These are phyloP conservation scores for Cladobotryum mycophilum DNA, from an alignment of 2,329 filamentous ascomycete genomes.

Conservation along the genomic window DNA sequence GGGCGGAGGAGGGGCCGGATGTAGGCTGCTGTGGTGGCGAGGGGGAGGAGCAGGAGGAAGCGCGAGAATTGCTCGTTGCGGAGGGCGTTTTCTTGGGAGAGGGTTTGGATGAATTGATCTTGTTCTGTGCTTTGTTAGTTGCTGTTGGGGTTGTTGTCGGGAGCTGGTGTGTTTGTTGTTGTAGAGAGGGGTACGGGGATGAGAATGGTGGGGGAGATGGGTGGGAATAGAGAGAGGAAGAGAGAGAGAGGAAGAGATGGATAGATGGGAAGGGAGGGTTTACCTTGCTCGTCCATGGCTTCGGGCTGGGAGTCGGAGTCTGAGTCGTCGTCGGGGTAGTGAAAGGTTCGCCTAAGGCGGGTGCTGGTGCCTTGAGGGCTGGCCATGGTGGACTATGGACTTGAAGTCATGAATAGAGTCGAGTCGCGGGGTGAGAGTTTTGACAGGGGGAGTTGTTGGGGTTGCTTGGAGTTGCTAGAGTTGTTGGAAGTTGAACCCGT, in stretches of 20 bases:
- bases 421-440: too few relatives aligned
- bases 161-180: too few relatives aligned
- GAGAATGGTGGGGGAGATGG: too few relatives aligned
- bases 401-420: too few relatives aligned
- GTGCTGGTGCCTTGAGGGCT: conserved; percentile 33
- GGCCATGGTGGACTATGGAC: conserved; percentile 16
- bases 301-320: conserved; percentile 48
- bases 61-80: conserved; percentile 53
- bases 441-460: too few relatives aligned
- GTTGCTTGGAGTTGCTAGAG: too few relatives aligned
- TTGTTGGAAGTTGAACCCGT: too few relatives aligned
- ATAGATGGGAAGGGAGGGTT: background rate
- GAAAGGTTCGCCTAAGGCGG: conserved; percentile 70
- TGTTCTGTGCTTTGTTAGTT: conserved; percentile 49
- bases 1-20: conserved; percentile 30
- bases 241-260: background rate
- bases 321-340: conserved; percentile 58
- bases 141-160: too few relatives aligned
- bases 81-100: conserved; percentile 48
- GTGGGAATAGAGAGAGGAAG: background rate
- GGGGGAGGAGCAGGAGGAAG: conserved; percentile 55
- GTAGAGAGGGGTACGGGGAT: too few relatives aligned
- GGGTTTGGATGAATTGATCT: conserved; percentile 53
- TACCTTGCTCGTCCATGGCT: conserved; percentile 71
- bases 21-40: conserved; percentile 51